A percentile compares a stretch with the other conserved stretches of the same genome.
These are phyloP conservation scores for Backusella circina DNA, from an alignment of 192 early-diverging fungal genomes.

Conservation along the genomic window DNA sequence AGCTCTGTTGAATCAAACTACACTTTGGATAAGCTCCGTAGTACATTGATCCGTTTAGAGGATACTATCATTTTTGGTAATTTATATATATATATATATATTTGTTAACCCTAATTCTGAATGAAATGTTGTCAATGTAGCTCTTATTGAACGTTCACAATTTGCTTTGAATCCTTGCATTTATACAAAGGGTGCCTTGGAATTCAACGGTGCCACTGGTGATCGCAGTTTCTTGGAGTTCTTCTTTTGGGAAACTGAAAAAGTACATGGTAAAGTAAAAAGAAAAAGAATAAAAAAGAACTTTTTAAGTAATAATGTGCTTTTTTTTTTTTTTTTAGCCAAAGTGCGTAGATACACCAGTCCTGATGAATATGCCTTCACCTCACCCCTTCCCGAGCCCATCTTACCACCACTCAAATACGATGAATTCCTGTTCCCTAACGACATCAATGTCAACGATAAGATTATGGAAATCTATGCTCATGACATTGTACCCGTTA, in stretches of 20 bases:
- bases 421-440: slow-evolving; percentile 69
- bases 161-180: slow-evolving; percentile 81
- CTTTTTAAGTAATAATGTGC: no score
- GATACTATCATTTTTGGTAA: slow-evolving; percentile 92
- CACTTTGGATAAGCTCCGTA: slow-evolving; percentile 52
- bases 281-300: no score
- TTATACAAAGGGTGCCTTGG: slow-evolving; percentile 67
- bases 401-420: slow-evolving; percentile 83
- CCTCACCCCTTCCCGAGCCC: slow-evolving; percentile 72
- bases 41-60: slow-evolving; percentile 88
- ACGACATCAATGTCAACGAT: slow-evolving; percentile 84
- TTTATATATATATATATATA: no score
- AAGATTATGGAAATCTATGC: slow-evolving; percentile 82
- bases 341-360: slow-evolving; percentile 79
- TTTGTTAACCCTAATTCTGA: neutral
- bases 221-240: slow-evolving; percentile 83
- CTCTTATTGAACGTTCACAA: slow-evolving; percentile 91
- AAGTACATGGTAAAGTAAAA: slow-evolving; percentile 72
- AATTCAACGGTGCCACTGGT: slow-evolving; percentile 56
- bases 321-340: neutral
- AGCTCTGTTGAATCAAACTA: neutral
- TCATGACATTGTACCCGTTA: slow-evolving; percentile 73
- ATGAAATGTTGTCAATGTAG: slow-evolving; percentile 36
- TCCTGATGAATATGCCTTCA: slow-evolving; percentile 97
- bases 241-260: slow-evolving; percentile 89